These are phyloP conservation scores for Bonia amplexicaulis DNA, from an alignment of 176 grass and related monocot genomes.

Conservation along the genomic window DNA sequence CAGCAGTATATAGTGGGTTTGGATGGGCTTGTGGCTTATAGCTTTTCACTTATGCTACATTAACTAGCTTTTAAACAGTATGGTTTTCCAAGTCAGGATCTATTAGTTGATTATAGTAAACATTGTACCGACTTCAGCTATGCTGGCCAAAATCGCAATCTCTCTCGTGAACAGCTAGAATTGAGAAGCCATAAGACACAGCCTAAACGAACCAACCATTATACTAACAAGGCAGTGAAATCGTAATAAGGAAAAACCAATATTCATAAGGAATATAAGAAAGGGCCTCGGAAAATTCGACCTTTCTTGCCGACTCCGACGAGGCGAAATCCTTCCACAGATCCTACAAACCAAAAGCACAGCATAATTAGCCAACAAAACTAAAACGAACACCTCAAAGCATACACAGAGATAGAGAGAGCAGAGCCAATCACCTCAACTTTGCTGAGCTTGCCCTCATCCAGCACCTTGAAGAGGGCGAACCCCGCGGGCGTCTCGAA, in stretches of 20 bases:
- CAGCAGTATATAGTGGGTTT: neutral
- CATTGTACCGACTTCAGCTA: no score
- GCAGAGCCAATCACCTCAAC: slow-evolving; percentile 48
- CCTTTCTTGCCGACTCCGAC: slow-evolving; percentile 71
- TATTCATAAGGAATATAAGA: neutral
- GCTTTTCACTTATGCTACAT: no score
- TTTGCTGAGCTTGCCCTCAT: slow-evolving; percentile 78
- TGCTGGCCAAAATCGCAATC: no score
- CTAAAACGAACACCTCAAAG: neutral
- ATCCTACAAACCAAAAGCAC: slow-evolving; percentile 43
- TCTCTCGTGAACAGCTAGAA: no score
- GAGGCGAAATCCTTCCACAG: slow-evolving; percentile 67
- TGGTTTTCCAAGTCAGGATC: no score
- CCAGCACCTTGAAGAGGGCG: slow-evolving; percentile 86
- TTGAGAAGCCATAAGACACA: no score
- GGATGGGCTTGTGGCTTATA: no score
- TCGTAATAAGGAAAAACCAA: neutral
- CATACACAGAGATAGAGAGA: neutral
- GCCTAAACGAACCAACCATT: no score
- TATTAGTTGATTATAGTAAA: no score
- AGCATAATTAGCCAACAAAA: neutral
- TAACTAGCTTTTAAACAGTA: no score
- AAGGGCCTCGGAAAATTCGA: neutral
- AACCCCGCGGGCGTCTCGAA: slow-evolving; percentile 94
- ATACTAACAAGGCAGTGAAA: neutral